A percentile compares a stretch with the other conserved stretches of the same genome.
Conservation (phyloP, 495 filamentous ascomycete species). For the Xylaria flabelliformis region DNA sequence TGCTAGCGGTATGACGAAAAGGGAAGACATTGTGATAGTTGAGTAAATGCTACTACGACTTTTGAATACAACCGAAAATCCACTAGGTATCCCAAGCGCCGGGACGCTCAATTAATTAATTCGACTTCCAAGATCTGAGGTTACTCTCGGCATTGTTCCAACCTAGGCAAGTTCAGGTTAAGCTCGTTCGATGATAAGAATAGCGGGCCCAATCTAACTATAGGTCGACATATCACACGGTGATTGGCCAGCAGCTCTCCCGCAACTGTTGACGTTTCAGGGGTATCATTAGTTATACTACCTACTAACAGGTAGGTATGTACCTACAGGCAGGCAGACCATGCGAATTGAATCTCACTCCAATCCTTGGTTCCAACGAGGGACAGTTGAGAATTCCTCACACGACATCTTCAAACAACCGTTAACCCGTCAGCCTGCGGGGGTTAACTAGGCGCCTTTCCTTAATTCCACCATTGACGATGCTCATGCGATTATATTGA, state of each 20-base stretch:
- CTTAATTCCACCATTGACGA: neutral
- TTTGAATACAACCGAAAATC: neutral
- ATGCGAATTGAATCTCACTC: constrained; percentile 7
- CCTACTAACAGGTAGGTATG: too few species aligned
- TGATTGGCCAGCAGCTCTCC: constrained; percentile 14
- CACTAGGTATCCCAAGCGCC: constrained; percentile 11
- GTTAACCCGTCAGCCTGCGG: neutral
- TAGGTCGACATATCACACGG: too few species aligned
- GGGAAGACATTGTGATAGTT: constrained; percentile 28
- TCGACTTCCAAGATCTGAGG: constrained; percentile 1
- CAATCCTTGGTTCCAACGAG: neutral
- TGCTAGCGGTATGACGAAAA: constrained; percentile 20
- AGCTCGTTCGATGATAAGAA: neutral
- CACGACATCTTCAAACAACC: constrained; percentile 1
- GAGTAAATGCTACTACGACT: neutral
- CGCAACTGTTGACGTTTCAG: constrained; percentile 20
- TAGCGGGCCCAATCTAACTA: neutral
- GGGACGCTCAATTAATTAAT: neutral
- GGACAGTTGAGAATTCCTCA: neutral
- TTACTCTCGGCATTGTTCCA: constrained; percentile 5
- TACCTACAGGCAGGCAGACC: neutral
- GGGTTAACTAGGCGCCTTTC: neutral
- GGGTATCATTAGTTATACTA: too few species aligned
- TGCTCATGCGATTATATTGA: constrained; percentile 13
- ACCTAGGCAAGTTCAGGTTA: constrained; percentile 1